Conservation (phyloP, 2,329 filamentous ascomycete species). For the Aureobasidium sp. region DNA sequence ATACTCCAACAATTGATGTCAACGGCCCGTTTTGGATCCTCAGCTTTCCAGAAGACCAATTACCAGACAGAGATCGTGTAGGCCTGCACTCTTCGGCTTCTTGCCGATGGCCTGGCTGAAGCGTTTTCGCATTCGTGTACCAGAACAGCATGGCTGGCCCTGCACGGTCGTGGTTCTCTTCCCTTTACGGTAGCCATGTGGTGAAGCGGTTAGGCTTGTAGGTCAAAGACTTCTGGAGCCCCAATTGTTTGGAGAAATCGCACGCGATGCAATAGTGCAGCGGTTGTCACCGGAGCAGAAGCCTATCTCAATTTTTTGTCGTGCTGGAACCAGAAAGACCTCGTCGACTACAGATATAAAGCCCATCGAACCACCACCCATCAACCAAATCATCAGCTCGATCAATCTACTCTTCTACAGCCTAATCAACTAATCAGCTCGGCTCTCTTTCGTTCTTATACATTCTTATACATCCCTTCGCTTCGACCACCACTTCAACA, state of each 20-base stretch:
- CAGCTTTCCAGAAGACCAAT: neutral
- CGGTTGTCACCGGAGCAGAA: neutral
- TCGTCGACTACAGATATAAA: constrained; percentile 2
- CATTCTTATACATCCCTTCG: constrained; percentile 5
- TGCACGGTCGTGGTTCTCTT: constrained; percentile 9
- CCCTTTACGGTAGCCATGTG: neutral
- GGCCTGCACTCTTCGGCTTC: neutral
- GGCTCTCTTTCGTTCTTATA: neutral
- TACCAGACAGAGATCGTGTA: neutral
- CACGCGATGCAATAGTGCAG: constrained; percentile 9
- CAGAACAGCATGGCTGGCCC: constrained; percentile 1
- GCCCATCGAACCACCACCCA: neutral
- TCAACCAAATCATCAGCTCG: constrained; percentile 6
- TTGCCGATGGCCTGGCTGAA: neutral
- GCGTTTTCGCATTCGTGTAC: neutral
- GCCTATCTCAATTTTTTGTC: neutral
- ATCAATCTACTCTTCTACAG: constrained; percentile 11
- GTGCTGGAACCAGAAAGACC: neutral
- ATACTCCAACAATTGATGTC: constrained; percentile 7
- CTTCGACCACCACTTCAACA: constrained; percentile 4
- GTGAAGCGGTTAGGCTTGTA: constrained; percentile 1
- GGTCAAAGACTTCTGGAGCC: neutral
- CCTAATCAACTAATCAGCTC: neutral
- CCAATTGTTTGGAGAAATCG: constrained; percentile 4
- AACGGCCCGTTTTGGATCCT: constrained; percentile 4